Evolutionary conservation across 306 rosid species (phyloP).

Genomic region (Ammopiptanthus mongolicus): DNA sequence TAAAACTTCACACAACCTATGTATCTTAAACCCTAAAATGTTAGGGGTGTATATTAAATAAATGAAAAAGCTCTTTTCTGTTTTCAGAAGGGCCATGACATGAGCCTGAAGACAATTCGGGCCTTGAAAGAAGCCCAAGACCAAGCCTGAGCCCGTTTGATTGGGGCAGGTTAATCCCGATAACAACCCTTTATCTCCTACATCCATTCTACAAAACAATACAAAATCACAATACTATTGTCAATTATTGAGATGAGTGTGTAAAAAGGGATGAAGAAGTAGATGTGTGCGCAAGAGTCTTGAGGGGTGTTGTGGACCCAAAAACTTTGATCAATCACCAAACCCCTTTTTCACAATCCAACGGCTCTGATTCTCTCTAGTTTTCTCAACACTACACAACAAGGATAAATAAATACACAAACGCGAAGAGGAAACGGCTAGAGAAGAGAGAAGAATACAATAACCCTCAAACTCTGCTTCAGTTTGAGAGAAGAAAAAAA

Average conservation of each 20-base stretch:
- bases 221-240: not conserved
- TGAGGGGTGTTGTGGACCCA: conserved; percentile 6
- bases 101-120: not conserved
- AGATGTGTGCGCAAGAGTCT: not conserved
- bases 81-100: not conserved
- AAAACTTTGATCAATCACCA: conserved; percentile 25
- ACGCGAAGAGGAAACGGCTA: not conserved
- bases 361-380: conserved; percentile 26
- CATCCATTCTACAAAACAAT: not conserved
- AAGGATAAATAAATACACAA: conserved; percentile 38
- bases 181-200: not conserved
- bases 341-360: conserved; percentile 23
- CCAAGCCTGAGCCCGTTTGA: not conserved
- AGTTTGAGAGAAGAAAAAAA: not conserved
- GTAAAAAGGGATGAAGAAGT: not conserved
- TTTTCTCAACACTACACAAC: conserved; percentile 15
- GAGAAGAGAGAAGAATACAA: not conserved
- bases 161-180: not conserved
- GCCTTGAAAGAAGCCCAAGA: not conserved
- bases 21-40: too few relatives aligned
- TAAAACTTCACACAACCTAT: too few relatives aligned
- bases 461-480: conserved; percentile 21
- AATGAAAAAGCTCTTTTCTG: not conserved
- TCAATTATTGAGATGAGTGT: conserved; percentile 17
- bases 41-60: too few relatives aligned